Percentiles rank a stretch among this genome's conserved stretches.
Conservation (phyloP, 371 early-diverging fungal genomes). For the Syncephalastrum racemosum region DNA sequence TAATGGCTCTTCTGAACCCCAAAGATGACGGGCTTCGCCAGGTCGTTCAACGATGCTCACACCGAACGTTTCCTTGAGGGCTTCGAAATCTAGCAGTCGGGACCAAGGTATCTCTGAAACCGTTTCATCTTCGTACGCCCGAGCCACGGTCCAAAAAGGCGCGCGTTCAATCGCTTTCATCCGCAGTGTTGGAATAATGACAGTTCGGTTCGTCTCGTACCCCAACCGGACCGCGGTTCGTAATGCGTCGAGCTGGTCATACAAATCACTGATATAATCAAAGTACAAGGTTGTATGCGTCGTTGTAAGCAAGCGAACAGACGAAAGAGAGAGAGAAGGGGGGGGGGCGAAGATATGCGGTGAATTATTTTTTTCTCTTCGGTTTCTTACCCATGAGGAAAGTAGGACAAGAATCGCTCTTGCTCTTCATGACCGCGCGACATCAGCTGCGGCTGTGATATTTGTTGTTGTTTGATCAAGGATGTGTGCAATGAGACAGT, state of each 20-base stretch:
- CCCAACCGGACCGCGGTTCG: conserved; percentile 32
- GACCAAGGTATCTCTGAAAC: conserved; percentile 20
- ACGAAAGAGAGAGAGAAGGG: no score
- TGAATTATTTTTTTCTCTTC: background rate
- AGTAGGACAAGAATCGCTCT: conserved; percentile 20
- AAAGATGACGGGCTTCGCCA: no score
- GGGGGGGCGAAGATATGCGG: no score
- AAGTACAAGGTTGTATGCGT: no score
- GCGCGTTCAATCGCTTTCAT: conserved; percentile 16
- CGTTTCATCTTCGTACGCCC: conserved; percentile 19
- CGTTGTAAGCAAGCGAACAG: no score
- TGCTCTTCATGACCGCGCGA: background rate
- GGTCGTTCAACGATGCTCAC: conserved; percentile 14
- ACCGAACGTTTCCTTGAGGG: conserved; percentile 5
- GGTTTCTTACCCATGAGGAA: conserved; percentile 17
- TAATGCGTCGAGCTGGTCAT: conserved; percentile 29
- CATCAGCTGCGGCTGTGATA: no score
- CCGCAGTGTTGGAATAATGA: conserved; percentile 26
- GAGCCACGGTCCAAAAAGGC: conserved; percentile 14
- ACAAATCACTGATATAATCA: conserved; percentile 8
- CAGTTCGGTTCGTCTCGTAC: conserved; percentile 31
- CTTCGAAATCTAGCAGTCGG: conserved; percentile 9
- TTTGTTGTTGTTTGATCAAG: no score
- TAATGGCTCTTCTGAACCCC: no score
- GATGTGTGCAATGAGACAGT: no score